Evolutionary conservation across 352 stramenopile species (phyloP).

Genomic region (Globisporangium solare): DNA sequence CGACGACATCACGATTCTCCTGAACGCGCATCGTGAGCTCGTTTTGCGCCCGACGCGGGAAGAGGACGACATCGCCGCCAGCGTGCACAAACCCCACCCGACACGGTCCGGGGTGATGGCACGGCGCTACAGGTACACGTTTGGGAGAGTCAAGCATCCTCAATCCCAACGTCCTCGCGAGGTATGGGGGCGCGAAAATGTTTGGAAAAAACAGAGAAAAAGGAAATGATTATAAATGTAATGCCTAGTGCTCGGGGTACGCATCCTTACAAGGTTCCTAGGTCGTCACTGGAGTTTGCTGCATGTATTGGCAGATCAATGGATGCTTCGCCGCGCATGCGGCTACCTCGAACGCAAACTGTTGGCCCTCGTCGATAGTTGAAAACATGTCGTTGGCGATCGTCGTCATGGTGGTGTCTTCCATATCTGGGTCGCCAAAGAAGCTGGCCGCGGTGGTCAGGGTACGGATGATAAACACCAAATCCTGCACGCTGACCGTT

Average conservation of each 20-base stretch:
- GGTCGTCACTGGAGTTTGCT: neutral
- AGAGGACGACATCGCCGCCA: slow-evolving; percentile 17
- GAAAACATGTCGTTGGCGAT: slow-evolving; percentile 27
- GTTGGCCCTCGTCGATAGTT: neutral
- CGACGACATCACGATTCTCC: slow-evolving; percentile 42
- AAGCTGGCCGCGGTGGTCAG: slow-evolving; percentile 38
- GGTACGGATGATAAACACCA: slow-evolving; percentile 47
- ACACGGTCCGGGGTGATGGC: slow-evolving; percentile 56
- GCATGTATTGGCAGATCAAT: neutral
- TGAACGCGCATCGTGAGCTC: slow-evolving; percentile 43
- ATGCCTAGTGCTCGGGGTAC: too few relatives aligned
- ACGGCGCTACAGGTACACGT: slow-evolving; percentile 42
- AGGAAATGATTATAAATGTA: too few relatives aligned
- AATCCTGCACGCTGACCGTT: slow-evolving; percentile 14
- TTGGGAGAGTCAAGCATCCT: slow-evolving; percentile 17
- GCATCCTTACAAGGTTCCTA: neutral
- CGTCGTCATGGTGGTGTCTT: slow-evolving; percentile 21
- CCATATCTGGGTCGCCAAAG: slow-evolving; percentile 48
- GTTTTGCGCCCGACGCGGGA: slow-evolving; percentile 25
- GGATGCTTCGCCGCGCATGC: neutral
- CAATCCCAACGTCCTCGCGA: neutral
- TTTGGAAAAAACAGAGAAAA: too few relatives aligned
- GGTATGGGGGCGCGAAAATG: neutral
- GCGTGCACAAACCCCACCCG: slow-evolving; percentile 13
- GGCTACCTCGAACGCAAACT: slow-evolving; percentile 9